Evolutionary conservation across 2,329 filamentous ascomycete species (phyloP), one percentile per base, ranked within the genome.

Genomic region (Drechslera avenae): DNA sequence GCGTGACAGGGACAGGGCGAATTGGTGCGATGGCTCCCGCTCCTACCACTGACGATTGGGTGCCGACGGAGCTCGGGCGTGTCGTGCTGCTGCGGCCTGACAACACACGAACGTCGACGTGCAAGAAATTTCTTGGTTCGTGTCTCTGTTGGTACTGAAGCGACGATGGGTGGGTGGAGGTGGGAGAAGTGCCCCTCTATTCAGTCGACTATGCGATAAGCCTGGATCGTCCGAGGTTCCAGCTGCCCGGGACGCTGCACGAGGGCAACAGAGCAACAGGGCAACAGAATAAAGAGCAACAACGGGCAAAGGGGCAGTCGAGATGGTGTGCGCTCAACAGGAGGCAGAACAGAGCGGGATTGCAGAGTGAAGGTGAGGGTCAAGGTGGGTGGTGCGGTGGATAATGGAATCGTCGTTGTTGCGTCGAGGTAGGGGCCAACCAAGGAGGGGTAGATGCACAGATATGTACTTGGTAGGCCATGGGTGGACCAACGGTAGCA

Each of bases 401-500:
- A 52, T 33, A 45, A 49, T 46, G 42, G 45, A 17, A 42, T 54
- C 41, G 57, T 42, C 46, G 18, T 28, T 42, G 30, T 36, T 52
- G 49, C 49, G 19, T 37, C 37, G 7, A 28, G 14, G 34, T n/a
- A 40, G 46, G 33, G 35, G 14, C n/a, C 37, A 45, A 41, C 43
- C 35, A 50, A 65, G 61, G 69, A 63, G 68, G 67, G 67, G 68
- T 66, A 66, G 52, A 58, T 63, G 68, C 68, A 69, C 61, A 63
- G 45, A 64, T 67, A 67, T 65, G 64, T 68, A 68, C 41, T 46
- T 17, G 34, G 35, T 34, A 62, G 50, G 56, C 45, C 32, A 42
- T n/a, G 36, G 43, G 63, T 67, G 63, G 68, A 62, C 60, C 62
- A 54, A 62, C 56, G 42, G 55, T 57, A 59, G 52, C 59, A 60